phyloP scores from a whole-genome alignment of 345 rosid genomes.

The Sapria himalayana region DNA sequence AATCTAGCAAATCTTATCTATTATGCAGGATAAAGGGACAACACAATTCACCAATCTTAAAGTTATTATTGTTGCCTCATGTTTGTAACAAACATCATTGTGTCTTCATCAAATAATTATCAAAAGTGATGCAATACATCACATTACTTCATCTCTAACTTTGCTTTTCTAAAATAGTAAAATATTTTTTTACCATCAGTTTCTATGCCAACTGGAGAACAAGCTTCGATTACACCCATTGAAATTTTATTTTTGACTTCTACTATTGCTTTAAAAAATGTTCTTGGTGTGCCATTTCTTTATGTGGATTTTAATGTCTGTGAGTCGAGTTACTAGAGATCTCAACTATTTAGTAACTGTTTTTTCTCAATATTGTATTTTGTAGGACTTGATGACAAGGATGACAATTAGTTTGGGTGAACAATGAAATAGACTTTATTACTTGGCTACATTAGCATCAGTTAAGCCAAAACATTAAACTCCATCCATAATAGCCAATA shows the following conservation, averaged over 20 bases:
- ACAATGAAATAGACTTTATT: not conserved
- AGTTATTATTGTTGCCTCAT: not conserved
- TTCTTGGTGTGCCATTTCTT: not conserved
- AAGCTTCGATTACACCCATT: no score
- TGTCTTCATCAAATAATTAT: not conserved
- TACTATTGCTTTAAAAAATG: not conserved
- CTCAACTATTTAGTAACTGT: not conserved
- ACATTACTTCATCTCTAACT: not conserved
- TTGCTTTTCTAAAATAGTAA: not conserved
- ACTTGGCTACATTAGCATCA: not conserved
- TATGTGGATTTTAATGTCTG: not conserved
- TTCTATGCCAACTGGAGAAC: no score
- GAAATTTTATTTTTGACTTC: no score
- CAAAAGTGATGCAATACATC: not conserved
- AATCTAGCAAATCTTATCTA: not conserved
- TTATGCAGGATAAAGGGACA: not conserved
- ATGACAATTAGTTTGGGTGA: not conserved
- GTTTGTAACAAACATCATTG: not conserved
- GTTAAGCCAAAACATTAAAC: no score
- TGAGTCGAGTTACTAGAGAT: not conserved
- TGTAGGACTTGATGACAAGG: not conserved
- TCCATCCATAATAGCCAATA: not conserved
- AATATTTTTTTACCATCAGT: no score
- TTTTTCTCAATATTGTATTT: not conserved
- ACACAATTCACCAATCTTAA: not conserved